These are phyloP conservation scores for Aotearoamyces nothofagi DNA, from an alignment of 2,329 filamentous ascomycete species.

Conservation along the genomic window DNA sequence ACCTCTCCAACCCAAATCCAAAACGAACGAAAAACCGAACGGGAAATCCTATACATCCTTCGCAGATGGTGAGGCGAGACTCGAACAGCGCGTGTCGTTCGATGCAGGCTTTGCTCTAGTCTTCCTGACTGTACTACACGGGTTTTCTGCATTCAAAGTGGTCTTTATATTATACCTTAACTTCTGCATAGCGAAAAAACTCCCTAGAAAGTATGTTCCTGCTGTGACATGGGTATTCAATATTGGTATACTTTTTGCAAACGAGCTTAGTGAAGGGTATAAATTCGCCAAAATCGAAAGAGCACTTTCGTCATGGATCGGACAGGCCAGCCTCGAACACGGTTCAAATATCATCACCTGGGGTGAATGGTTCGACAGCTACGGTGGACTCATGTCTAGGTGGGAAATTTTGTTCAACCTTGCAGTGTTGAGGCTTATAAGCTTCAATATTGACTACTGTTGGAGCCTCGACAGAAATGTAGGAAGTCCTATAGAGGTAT, in stretches of 20 bases:
- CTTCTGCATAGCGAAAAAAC: constrained; percentile 57
- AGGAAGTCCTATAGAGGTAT: constrained; percentile 67
- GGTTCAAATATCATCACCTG: constrained; percentile 22
- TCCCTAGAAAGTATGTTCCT: constrained; percentile 60
- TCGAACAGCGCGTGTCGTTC: constrained; percentile 61
- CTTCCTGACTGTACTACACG: constrained; percentile 69
- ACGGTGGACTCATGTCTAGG: constrained; percentile 68
- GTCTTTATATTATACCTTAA: constrained; percentile 68
- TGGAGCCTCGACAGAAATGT: constrained; percentile 61
- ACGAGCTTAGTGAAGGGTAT: constrained; percentile 74
- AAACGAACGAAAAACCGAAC: constrained; percentile 2
- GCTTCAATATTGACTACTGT: constrained; percentile 94
- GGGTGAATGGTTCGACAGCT: constrained; percentile 61
- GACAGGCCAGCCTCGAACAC: constrained; percentile 4
- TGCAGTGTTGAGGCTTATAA: constrained; percentile 80
- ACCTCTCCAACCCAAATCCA: constrained; percentile 7
- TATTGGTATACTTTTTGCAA: constrained; percentile 70
- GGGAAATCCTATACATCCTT: constrained; percentile 22
- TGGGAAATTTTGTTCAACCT: constrained; percentile 99
- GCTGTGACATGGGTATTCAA: constrained; percentile 81
- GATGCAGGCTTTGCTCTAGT: constrained; percentile 70
- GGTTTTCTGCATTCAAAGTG: constrained; percentile 73
- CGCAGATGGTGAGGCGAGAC: constrained; percentile 33
- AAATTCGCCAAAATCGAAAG: constrained; percentile 47
- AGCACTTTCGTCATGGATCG: constrained; percentile 26